Evolutionary conservation across 2,329 filamentous ascomycete species (phyloP).

Genomic region (Calonectria henricotiae): DNA sequence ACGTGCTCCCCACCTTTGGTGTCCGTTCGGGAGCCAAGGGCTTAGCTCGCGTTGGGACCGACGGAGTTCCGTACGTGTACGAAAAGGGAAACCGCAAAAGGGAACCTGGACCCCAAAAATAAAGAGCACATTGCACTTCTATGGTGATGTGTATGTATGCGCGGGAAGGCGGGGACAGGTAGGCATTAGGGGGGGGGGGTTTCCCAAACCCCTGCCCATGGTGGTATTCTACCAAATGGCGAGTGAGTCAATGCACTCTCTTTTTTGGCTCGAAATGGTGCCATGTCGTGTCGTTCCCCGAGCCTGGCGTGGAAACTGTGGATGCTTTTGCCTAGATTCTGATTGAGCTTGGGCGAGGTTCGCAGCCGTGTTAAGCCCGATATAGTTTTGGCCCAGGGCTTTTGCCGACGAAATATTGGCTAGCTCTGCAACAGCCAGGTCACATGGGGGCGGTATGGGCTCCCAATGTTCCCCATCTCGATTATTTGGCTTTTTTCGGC

Average conservation of each 20-base stretch:
- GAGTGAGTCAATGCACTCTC: conserved; percentile 26
- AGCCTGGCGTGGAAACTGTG: conserved; percentile 37
- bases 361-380: conserved; percentile 25
- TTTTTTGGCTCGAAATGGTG: conserved; percentile 16
- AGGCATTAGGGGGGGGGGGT: neutral
- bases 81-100: neutral
- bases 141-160: conserved; percentile 4
- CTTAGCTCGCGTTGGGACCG: neutral
- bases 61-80: conserved; percentile 1
- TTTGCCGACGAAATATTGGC: conserved; percentile 15
- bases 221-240: conserved; percentile 13
- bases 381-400: conserved; percentile 9
- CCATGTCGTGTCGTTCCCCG: conserved; percentile 5
- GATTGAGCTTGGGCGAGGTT: conserved; percentile 19
- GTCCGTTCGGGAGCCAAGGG: conserved; percentile 2
- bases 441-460: conserved; percentile 5
- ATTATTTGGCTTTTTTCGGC: conserved; percentile 26
- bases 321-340: conserved; percentile 50
- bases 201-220: conserved; percentile 7
- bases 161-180: conserved; percentile 9
- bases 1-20: conserved; percentile 6
- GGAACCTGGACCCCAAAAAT: conserved; percentile 19
- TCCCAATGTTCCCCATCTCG: conserved; percentile 12
- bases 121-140: conserved; percentile 3
- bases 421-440: conserved; percentile 10